These are phyloP conservation scores for Lepiota venenata DNA, from an alignment of 768 basidiomycete species.

Conservation along the genomic window DNA sequence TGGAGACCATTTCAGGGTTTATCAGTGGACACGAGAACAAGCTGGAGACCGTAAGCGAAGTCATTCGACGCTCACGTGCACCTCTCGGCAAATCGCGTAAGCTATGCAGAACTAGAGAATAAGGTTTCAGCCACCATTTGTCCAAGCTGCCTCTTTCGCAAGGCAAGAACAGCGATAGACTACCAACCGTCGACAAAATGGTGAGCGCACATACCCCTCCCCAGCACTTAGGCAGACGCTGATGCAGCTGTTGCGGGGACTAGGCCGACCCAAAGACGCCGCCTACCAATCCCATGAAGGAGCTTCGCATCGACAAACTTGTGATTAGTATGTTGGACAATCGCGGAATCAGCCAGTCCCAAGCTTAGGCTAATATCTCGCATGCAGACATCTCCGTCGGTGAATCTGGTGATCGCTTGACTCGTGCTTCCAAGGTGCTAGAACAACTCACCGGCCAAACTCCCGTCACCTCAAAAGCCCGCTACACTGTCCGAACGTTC, in stretches of 20 bases:
- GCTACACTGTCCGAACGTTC: slow-evolving; percentile 99
- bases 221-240: slow-evolving; percentile 5
- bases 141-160: slow-evolving; percentile 19
- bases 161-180: slow-evolving; percentile 37
- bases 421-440: slow-evolving; percentile 97
- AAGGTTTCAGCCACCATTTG: slow-evolving; percentile 40
- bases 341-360: slow-evolving; percentile 1
- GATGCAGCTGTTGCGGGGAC: neutral
- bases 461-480: slow-evolving; percentile 98
- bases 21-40: neutral
- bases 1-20: too few species aligned
- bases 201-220: slow-evolving; percentile 22
- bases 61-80: neutral
- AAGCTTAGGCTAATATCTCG: slow-evolving; percentile 12
- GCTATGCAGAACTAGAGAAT: slow-evolving; percentile 31
- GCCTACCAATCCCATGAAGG: slow-evolving; percentile 93
- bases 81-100: slow-evolving; percentile 24
- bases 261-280: slow-evolving; percentile 82
- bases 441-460: slow-evolving; percentile 99
- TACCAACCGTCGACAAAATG: slow-evolving; percentile 37
- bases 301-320: slow-evolving; percentile 96
- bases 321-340: slow-evolving; percentile 85
- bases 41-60: neutral
- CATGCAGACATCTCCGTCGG: slow-evolving; percentile 95
- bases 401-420: slow-evolving; percentile 98